Conservation (phyloP, 2,329 filamentous ascomycete species). For the Talaromyces sp. region DNA sequence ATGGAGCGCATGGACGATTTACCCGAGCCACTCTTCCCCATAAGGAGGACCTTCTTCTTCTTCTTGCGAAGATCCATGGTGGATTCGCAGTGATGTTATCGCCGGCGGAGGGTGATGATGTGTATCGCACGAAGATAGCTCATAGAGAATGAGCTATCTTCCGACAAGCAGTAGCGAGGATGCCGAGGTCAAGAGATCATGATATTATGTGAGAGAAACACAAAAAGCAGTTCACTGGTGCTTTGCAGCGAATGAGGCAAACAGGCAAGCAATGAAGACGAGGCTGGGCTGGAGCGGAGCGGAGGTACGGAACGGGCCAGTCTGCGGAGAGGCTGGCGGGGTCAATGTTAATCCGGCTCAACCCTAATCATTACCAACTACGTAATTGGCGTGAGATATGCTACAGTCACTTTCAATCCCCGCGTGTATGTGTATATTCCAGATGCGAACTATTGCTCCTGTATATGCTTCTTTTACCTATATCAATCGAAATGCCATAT, state of each 20-base stretch:
- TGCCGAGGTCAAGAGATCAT: neutral
- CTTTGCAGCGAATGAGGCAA: neutral
- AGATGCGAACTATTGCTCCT: neutral
- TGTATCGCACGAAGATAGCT: neutral
- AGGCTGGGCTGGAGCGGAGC: neutral
- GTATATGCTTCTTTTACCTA: neutral
- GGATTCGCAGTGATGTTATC: neutral
- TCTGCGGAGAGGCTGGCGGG: neutral
- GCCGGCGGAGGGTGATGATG: neutral
- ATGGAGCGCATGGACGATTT: slow-evolving; percentile 99
- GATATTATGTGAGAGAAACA: neutral
- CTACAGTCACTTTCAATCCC: neutral
- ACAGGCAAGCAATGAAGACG: neutral
- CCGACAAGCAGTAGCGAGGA: neutral
- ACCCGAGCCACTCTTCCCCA: slow-evolving; percentile 95
- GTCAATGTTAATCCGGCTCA: slow-evolving; percentile 1
- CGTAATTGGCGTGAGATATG: neutral
- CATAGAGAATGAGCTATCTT: neutral
- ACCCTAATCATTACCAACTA: neutral
- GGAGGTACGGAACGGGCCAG: neutral
- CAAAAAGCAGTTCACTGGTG: neutral
- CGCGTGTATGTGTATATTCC: neutral
- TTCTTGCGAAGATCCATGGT: slow-evolving; percentile 50
- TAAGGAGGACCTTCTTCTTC: slow-evolving; percentile 81
- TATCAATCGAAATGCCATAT: neutral